Evolutionary conservation across 768 basidiomycete genomes (phyloP).

Genomic region (Lactarius deliciosus): DNA sequence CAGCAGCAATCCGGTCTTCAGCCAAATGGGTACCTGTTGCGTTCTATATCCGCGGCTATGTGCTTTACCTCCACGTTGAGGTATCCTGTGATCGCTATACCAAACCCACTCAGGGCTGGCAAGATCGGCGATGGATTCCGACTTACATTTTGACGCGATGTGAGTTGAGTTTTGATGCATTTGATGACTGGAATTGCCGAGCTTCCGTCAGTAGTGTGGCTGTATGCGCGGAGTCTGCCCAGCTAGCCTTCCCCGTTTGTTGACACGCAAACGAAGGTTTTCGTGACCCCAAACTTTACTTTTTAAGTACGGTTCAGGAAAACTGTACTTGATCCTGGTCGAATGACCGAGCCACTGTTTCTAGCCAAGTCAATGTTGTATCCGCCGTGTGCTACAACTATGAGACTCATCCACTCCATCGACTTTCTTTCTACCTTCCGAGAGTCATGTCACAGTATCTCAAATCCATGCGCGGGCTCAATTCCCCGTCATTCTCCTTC

Average conservation of each 20-base stretch:
- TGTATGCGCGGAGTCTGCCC: background rate
- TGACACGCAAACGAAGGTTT: too few relatives aligned
- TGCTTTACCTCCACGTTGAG: background rate
- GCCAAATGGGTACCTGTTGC: background rate
- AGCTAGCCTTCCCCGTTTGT: background rate
- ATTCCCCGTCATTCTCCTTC: background rate
- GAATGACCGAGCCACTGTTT: background rate
- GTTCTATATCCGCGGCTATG: background rate
- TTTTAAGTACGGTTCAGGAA: background rate
- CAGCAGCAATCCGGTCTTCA: background rate
- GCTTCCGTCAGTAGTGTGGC: background rate
- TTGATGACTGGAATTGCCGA: background rate
- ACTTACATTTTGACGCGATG: background rate
- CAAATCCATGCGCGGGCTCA: background rate
- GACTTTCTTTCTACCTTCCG: background rate
- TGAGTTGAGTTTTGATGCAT: background rate
- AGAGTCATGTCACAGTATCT: background rate
- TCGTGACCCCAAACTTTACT: background rate
- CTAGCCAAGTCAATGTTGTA: background rate
- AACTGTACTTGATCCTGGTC: background rate
- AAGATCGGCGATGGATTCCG: background rate
- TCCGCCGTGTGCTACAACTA: background rate
- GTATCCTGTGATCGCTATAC: background rate
- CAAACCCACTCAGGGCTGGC: background rate
- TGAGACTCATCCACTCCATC: background rate